Percentiles rank a stretch among this genome's conserved stretches.
These are phyloP conservation scores for Fusarium sacchari DNA, from an alignment of 2,329 filamentous ascomycete species.

Conservation along the genomic window DNA sequence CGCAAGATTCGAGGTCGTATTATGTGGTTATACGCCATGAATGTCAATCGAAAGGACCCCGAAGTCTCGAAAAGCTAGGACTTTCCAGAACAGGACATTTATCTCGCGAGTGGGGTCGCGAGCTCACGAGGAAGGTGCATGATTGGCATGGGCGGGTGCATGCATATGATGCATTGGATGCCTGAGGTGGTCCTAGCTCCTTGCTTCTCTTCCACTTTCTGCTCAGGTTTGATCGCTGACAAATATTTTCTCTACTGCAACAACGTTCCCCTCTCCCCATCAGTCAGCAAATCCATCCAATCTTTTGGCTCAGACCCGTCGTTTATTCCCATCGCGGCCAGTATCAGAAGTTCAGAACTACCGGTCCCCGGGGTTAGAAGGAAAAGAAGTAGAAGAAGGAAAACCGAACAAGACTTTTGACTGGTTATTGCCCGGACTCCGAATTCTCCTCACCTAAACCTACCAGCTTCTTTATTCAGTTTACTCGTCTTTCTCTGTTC, in stretches of 20 bases:
- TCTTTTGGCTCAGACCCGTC: slow-evolving; percentile 12
- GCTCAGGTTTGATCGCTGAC: slow-evolving; percentile 37
- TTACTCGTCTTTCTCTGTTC: slow-evolving; percentile 20
- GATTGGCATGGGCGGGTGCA: neutral
- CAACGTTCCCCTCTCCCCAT: slow-evolving; percentile 34
- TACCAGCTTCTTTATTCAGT: neutral
- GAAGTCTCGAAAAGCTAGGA: neutral
- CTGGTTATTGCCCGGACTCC: neutral
- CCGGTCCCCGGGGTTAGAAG: neutral
- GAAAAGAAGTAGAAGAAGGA: neutral
- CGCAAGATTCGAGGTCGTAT: slow-evolving; percentile 9
- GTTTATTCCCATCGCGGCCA: slow-evolving; percentile 24
- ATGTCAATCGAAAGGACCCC: slow-evolving; percentile 3
- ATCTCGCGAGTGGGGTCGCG: slow-evolving; percentile 13
- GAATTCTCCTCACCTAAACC: neutral
- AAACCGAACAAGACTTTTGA: neutral
- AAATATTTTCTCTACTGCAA: slow-evolving; percentile 40
- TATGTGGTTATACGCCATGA: neutral
- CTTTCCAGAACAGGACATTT: slow-evolving; percentile 15
- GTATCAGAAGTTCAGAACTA: slow-evolving; percentile 11
- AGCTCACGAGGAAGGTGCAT: slow-evolving; percentile 5
- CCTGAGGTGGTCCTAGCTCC: slow-evolving; percentile 30
- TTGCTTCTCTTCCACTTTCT: neutral
- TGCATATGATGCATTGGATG: neutral
- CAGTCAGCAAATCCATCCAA: slow-evolving; percentile 33